These are phyloP conservation scores for Hirsutella rhossiliensis DNA, from an alignment of 2,329 filamentous ascomycete species.

Conservation along the genomic window DNA sequence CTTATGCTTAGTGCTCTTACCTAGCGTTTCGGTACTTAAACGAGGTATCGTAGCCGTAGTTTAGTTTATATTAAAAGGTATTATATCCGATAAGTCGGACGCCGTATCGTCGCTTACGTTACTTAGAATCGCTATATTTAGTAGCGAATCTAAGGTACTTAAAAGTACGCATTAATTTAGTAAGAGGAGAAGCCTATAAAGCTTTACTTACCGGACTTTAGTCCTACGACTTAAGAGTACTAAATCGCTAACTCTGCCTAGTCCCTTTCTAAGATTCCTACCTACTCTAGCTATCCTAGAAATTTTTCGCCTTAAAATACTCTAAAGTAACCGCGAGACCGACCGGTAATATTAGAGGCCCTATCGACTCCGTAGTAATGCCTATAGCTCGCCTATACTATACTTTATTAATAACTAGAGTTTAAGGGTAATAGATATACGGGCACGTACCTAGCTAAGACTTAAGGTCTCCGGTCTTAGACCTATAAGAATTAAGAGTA, in stretches of 20 bases:
- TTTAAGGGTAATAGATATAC: too few relatives aligned
- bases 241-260: neutral
- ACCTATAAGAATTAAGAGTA: too few relatives aligned
- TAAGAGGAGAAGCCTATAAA: neutral
- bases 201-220: neutral
- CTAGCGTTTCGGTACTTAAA: neutral
- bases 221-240: neutral
- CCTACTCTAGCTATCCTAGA: neutral
- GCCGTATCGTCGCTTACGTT: neutral
- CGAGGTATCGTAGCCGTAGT: neutral
- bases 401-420: too few relatives aligned
- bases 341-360: too few relatives aligned
- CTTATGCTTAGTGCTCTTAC: neutral
- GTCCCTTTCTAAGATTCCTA: neutral
- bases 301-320: too few relatives aligned
- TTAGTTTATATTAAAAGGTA: neutral
- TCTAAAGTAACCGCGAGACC: too few relatives aligned
- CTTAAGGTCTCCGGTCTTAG: too few relatives aligned
- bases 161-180: neutral
- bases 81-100: neutral
- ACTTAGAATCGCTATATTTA: neutral
- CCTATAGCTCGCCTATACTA: too few relatives aligned
- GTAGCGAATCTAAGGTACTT: neutral
- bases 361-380: too few relatives aligned
- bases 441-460: too few relatives aligned